These are phyloP conservation scores for Populus nigra DNA, from an alignment of 345 rosid genomes.

Conservation along the genomic window DNA sequence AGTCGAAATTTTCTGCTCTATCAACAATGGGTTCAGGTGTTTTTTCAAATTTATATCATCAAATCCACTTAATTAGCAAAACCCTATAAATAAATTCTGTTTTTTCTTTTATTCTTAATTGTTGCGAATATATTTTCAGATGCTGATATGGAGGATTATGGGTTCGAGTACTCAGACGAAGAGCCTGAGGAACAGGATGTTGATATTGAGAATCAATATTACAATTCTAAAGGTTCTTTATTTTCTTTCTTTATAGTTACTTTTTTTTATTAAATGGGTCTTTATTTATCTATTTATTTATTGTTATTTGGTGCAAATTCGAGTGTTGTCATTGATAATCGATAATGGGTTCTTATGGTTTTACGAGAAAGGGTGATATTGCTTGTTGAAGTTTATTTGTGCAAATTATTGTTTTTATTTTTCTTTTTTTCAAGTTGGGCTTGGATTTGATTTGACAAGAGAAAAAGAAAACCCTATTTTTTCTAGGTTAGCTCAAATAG, in stretches of 20 bases:
- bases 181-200: constrained; percentile 98
- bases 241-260: not conserved
- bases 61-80: not conserved
- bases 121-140: constrained; percentile 39
- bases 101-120: not conserved
- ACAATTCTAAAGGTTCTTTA: constrained; percentile 75
- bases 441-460: not conserved
- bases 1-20: not conserved
- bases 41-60: not conserved
- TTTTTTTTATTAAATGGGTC: not conserved
- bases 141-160: constrained; percentile 99
- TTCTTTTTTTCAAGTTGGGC: not conserved
- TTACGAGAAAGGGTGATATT: not conserved
- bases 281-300: not conserved
- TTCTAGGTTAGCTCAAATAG: not conserved
- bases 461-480: not conserved
- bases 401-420: not conserved
- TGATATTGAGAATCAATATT: constrained; percentile 95
- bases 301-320: not conserved
- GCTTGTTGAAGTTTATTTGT: not conserved
- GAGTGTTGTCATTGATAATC: not conserved
- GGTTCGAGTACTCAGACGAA: constrained; percentile 95
- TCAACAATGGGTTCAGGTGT: not conserved
- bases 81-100: not conserved
- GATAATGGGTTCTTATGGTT: not conserved